Evolutionary conservation across 257 asterid species (phyloP), one percentile per base, ranked within the genome.

Genomic region (Primulina huaijiensis): DNA sequence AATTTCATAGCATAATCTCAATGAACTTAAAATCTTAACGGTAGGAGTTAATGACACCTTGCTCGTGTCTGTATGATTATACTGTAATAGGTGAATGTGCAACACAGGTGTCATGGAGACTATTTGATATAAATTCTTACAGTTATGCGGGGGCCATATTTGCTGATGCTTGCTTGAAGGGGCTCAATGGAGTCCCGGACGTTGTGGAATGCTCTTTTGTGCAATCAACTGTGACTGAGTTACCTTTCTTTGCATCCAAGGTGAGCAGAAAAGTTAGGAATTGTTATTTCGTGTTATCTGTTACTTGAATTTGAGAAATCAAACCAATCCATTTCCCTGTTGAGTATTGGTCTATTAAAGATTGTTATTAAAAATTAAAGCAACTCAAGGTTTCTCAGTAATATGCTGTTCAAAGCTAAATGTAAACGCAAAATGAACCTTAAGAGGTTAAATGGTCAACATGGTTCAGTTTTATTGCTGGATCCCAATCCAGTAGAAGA

Each of bases 81-180:
- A 50, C 8, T 16, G 57, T 43, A 43, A 50, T 50, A 50, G 21
- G 21, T 14, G 57, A 16, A 5, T 50, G 20, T 50, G 57, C 21
- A 50, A 5, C 21, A 50, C 20, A 14, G 1, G 1, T 14, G 57
- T 50, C 20, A 4, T 50, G 8, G 29, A 10, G 20, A 23, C 31
- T 34, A 43, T 64, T 77, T 60, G 21, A 58, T 53, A 60, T 21
- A 53, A 57, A 58, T 33, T 43, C 16, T 86, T 50, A 77, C 69
- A 89, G 97, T 68, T 92, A 88, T 82, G 96, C 97, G 3, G 96
- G 97, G n/a, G 96, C 98, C 43, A 78, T 87, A 46, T 92, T 90
- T 74, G 94, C 95, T 14, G 98, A 92, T 88, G 97, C 98, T 55
- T 85, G 90, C 76, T 75, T 85, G 71, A 85, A 85, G 75, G 97